Evolutionary conservation across 805 yeast genomes (phyloP).

Genomic region (Wickerhamomyces strasburgensis): DNA sequence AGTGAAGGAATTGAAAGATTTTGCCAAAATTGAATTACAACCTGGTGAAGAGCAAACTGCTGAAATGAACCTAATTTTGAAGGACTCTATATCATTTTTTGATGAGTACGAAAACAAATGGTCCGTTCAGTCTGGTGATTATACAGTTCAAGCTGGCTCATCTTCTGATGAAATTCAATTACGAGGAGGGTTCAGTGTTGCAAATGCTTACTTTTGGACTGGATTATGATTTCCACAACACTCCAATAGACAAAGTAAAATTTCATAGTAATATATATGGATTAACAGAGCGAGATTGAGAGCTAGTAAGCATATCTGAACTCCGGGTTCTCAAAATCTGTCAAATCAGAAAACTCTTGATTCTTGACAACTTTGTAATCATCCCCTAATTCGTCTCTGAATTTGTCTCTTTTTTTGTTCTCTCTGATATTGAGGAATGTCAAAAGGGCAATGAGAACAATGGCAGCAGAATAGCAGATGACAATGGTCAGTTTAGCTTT

Average conservation of each 20-base stretch:
- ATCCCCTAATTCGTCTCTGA: slow-evolving; percentile 17
- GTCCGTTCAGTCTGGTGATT: slow-evolving; percentile 47
- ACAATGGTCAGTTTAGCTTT: slow-evolving; percentile 40
- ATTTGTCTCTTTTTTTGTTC: slow-evolving; percentile 35
- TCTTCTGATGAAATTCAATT: slow-evolving; percentile 27
- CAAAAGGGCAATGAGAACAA: slow-evolving; percentile 27
- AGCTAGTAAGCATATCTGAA: slow-evolving; percentile 39
- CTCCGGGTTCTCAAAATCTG: slow-evolving; percentile 48
- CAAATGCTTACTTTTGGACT: slow-evolving; percentile 20
- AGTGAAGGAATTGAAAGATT: slow-evolving; percentile 55
- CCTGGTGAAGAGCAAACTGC: slow-evolving; percentile 41
- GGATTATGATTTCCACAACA: no score
- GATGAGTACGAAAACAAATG: slow-evolving; percentile 44
- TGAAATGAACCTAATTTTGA: slow-evolving; percentile 33
- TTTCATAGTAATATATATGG: neutral
- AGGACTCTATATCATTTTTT: slow-evolving; percentile 50
- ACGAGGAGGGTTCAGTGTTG: slow-evolving; percentile 17
- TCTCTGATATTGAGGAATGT: slow-evolving; percentile 28
- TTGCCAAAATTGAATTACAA: slow-evolving; percentile 41
- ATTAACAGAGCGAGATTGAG: neutral
- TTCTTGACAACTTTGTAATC: slow-evolving; percentile 15
- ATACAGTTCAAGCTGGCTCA: slow-evolving; percentile 44
- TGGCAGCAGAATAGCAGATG: slow-evolving; percentile 27
- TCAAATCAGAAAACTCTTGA: slow-evolving; percentile 42
- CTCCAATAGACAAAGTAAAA: no score